A percentile compares a stretch with the other conserved stretches of the same genome.
Evolutionary conservation across 2,329 filamentous ascomycete species (phyloP).

Genomic region (Penicillium sp.): DNA sequence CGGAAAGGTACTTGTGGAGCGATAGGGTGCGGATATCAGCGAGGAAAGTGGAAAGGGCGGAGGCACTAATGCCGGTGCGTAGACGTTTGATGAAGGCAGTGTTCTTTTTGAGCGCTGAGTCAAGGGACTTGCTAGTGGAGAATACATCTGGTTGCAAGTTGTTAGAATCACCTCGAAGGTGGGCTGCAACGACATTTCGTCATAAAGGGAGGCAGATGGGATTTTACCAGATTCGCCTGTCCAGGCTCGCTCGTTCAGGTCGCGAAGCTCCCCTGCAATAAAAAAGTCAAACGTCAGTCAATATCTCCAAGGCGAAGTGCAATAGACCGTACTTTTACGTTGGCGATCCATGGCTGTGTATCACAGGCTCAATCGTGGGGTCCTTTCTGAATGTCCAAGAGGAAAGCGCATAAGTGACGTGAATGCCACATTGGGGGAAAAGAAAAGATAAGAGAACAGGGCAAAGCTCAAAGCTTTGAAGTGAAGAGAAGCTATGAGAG

Average conservation of each 20-base stretch:
- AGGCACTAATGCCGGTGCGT: constrained; percentile 78
- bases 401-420: constrained; percentile 36
- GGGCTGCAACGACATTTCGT: constrained; percentile 7
- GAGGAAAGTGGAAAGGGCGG: constrained; percentile 78
- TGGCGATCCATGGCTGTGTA: constrained; percentile 47
- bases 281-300: background rate
- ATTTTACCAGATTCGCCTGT: constrained; percentile 75
- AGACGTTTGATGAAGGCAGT: constrained; percentile 97
- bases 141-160: constrained; percentile 64
- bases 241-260: constrained; percentile 85
- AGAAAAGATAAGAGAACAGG: background rate
- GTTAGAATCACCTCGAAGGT: constrained; percentile 15
- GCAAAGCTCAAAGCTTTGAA: background rate
- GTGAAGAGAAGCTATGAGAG: background rate
- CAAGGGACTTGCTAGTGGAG: constrained; percentile 72
- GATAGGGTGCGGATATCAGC: constrained; percentile 88
- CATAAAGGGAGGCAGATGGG: constrained; percentile 13
- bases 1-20: constrained; percentile 92
- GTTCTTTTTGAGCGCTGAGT: constrained; percentile 96
- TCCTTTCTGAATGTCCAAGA: constrained; percentile 38
- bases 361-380: constrained; percentile 32
- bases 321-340: constrained; percentile 45
- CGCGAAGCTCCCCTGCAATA: constrained; percentile 75
- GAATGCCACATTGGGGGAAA: constrained; percentile 39
- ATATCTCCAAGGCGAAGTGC: background rate